These are phyloP conservation scores for Lolium multiflorum DNA, from an alignment of 176 grass and related monocot species.

Conservation along the genomic window DNA sequence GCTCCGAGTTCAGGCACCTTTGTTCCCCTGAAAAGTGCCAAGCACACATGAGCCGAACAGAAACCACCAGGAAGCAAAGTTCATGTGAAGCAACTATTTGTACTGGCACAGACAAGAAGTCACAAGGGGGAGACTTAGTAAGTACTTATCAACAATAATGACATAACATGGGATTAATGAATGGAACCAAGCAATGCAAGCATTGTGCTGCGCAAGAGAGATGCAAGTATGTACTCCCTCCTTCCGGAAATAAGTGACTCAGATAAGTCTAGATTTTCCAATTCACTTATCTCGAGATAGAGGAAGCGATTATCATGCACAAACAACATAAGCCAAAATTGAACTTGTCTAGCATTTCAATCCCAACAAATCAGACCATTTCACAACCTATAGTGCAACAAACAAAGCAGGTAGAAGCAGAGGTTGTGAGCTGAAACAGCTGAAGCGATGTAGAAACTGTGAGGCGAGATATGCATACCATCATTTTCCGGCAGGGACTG, in stretches of 20 bases:
- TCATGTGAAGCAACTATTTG: slow-evolving; percentile 60
- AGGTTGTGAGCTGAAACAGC: neutral
- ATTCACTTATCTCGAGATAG: too few species aligned
- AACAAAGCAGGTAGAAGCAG: neutral
- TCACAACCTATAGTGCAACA: neutral
- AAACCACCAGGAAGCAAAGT: slow-evolving; percentile 45
- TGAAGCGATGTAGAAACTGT: slow-evolving; percentile 16
- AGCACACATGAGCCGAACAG: slow-evolving; percentile 57
- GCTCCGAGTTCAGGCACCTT: slow-evolving; percentile 94
- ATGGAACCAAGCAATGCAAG: slow-evolving; percentile 26
- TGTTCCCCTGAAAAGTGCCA: slow-evolving; percentile 86
- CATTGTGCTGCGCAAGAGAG: slow-evolving; percentile 12
- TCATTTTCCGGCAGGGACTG: slow-evolving; percentile 48
- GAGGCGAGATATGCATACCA: slow-evolving; percentile 29
- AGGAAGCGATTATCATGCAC: slow-evolving; percentile 25
- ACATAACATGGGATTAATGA: slow-evolving; percentile 28
- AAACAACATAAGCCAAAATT: slow-evolving; percentile 9
- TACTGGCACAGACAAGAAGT: slow-evolving; percentile 43
- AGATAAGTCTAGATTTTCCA: too few species aligned
- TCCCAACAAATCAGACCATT: neutral
- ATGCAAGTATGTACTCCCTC: neutral
- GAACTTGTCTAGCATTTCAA: slow-evolving; percentile 13
- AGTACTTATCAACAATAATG: slow-evolving; percentile 33
- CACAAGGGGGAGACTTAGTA: slow-evolving; percentile 34
- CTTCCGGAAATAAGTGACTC: too few species aligned